Evolutionary conservation across 2,329 filamentous ascomycete genomes (phyloP), one percentile per base, ranked within the genome.

Genomic region (Penicillium sp.): DNA sequence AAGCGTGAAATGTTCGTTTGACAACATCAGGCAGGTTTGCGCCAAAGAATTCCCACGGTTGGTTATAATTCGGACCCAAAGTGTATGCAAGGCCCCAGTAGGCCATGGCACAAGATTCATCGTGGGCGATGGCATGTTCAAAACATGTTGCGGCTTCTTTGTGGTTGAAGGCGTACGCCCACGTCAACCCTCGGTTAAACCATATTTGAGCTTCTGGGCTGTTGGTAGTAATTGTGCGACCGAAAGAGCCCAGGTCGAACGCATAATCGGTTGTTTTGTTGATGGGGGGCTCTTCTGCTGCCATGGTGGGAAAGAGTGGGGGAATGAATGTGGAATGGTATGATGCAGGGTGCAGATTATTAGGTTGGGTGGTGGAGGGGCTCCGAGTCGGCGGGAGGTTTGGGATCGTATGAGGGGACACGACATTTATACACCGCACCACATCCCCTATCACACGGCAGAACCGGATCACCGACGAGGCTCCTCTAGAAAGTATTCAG

Each of bases 51-150:
- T 84, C 81, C 90, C 90, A 92, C 0, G 89, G 86, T 65, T 92
- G 91, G 75, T 92, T 90, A 71, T 89, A 88, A 66, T 93, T 92
- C 3, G 90, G 89, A 0, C 89, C 90, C 0, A 89, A 74, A 1
- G 86, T 79, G 67, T 89, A 92, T 0, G 89, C 72, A 4, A 76
- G 59, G 1, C 74, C 74, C 74, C 74, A 76, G 54, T 75, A 71
- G 7, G 74, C 74, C 65, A 77, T 72, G 1, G 72, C 68, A 53
- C 71, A 76, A 14, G 55, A 53, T 9, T 63, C 60, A 59, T 77
- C 74, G 45, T 68, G 44, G 1, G 56, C 48, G 31, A 75, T 69
- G 11, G 70, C 72, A 16, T 67, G 66, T 40, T 72, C 54, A 60
- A 76, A 76, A 58, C 74, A 77, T 48, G 56, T 51, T 2, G 63